Percentiles rank a stretch among this genome's conserved stretches.
Evolutionary conservation across 768 basidiomycete species (phyloP).

Genomic region (Cyclocybe aegerita): DNA sequence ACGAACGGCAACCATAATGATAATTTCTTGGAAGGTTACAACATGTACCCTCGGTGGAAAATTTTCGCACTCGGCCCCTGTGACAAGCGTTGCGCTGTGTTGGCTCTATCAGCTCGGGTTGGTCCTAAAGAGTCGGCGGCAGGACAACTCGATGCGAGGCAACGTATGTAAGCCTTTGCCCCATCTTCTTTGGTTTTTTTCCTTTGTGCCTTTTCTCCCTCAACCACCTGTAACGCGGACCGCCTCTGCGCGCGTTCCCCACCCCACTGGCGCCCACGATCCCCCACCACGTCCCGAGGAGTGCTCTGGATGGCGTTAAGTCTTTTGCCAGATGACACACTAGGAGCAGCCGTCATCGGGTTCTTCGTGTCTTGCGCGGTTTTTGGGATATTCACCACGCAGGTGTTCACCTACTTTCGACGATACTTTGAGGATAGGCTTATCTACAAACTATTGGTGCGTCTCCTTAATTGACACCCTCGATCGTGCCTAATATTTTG

Average conservation of each 20-base stretch:
- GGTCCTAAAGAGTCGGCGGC: neutral
- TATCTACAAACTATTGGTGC: conserved; percentile 33
- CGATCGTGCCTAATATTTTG: neutral
- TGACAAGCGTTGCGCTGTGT: too few species aligned
- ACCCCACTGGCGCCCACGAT: neutral
- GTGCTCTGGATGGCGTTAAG: conserved; percentile 5
- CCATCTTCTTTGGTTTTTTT: too few species aligned
- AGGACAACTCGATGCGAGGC: too few species aligned
- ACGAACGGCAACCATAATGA: too few species aligned
- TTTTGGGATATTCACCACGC: conserved; percentile 39
- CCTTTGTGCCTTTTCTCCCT: too few species aligned
- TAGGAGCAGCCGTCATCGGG: conserved; percentile 40
- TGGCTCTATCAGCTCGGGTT: neutral
- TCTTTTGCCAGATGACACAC: conserved; percentile 31
- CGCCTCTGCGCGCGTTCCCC: neutral
- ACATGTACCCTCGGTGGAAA: too few species aligned
- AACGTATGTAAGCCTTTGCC: too few species aligned
- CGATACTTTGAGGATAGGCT: conserved; percentile 35
- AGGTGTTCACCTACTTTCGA: conserved; percentile 36
- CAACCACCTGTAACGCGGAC: too few species aligned
- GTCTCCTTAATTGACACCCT: conserved; percentile 3
- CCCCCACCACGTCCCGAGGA: neutral
- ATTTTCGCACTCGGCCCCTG: too few species aligned
- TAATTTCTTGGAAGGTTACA: too few species aligned
- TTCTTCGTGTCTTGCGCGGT: conserved; percentile 37